These are phyloP conservation scores for Musa schizocarpa DNA, from an alignment of 176 grass and related monocot genomes.

Conservation along the genomic window DNA sequence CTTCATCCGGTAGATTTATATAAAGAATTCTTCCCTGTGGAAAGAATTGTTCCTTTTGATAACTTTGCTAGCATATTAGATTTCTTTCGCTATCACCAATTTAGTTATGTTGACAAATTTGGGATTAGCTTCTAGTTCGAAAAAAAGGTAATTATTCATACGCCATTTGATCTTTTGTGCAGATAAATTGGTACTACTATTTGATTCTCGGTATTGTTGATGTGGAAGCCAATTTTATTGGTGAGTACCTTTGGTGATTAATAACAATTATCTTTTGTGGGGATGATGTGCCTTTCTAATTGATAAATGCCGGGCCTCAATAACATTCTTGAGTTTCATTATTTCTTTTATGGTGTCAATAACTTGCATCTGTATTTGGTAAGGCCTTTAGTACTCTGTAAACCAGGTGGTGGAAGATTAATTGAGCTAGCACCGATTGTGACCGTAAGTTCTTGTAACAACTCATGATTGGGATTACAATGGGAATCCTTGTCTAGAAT, in stretches of 20 bases:
- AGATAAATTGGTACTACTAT: conserved; percentile 78
- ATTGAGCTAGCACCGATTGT: too few species aligned
- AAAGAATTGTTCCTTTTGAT: neutral
- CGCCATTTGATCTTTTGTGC: conserved; percentile 4
- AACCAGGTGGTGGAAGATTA: too few species aligned
- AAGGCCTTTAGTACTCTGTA: too few species aligned
- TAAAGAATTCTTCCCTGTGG: neutral
- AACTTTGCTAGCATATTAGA: neutral
- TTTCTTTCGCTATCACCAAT: neutral
- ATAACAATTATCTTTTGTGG: neutral
- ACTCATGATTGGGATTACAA: too few species aligned
- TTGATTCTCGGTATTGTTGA: conserved; percentile 44
- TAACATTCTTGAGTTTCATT: too few species aligned
- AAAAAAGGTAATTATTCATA: neutral
- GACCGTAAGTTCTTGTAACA: too few species aligned
- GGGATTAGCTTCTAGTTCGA: neutral
- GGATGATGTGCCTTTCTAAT: neutral
- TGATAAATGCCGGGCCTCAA: neutral
- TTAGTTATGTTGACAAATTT: neutral
- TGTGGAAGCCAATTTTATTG: conserved; percentile 67
- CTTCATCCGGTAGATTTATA: conserved; percentile 3
- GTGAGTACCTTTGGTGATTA: conserved; percentile 20
- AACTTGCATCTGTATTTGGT: too few species aligned
- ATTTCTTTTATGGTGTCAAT: too few species aligned
- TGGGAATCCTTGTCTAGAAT: too few species aligned